These are phyloP conservation scores for Starmerella apis DNA, from an alignment of 805 yeast genomes.

Conservation along the genomic window DNA sequence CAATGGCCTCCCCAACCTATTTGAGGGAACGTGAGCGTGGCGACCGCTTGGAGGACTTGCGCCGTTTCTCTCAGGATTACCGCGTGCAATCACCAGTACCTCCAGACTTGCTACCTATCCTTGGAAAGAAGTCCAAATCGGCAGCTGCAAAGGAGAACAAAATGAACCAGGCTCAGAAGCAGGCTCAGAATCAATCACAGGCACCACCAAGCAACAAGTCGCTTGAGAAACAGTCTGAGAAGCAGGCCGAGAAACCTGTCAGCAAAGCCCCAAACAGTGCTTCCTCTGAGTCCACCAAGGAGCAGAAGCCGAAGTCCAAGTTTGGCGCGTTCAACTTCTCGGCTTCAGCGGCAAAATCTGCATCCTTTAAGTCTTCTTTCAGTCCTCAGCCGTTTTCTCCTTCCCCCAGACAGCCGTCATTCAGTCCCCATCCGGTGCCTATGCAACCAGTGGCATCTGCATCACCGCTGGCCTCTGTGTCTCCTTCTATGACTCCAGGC, in stretches of 20 bases:
- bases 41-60: slow-evolving; percentile 37
- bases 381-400: slow-evolving; percentile 36
- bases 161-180: neutral
- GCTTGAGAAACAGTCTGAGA: no score
- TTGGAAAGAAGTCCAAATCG: slow-evolving; percentile 41
- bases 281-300: neutral
- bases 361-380: slow-evolving; percentile 43
- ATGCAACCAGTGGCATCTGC: slow-evolving; percentile 1
- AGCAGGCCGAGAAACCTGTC: neutral
- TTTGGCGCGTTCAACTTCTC: slow-evolving; percentile 41
- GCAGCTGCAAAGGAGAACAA: slow-evolving; percentile 5
- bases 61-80: slow-evolving; percentile 71
- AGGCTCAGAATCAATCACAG: neutral
- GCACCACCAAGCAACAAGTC: no score
- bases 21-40: slow-evolving; percentile 28
- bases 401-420: slow-evolving; percentile 5
- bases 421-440: slow-evolving; percentile 10
- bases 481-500: neutral
- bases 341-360: slow-evolving; percentile 53
- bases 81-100: slow-evolving; percentile 52
- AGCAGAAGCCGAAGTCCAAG: neutral
- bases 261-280: neutral
- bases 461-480: slow-evolving; percentile 1
- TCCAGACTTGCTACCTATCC: slow-evolving; percentile 54
- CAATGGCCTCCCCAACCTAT: slow-evolving; percentile 27